Percentiles rank a stretch among this genome's conserved stretches.
Conservation (phyloP, 495 filamentous ascomycete species). For the Penicillium chermesinum region DNA sequence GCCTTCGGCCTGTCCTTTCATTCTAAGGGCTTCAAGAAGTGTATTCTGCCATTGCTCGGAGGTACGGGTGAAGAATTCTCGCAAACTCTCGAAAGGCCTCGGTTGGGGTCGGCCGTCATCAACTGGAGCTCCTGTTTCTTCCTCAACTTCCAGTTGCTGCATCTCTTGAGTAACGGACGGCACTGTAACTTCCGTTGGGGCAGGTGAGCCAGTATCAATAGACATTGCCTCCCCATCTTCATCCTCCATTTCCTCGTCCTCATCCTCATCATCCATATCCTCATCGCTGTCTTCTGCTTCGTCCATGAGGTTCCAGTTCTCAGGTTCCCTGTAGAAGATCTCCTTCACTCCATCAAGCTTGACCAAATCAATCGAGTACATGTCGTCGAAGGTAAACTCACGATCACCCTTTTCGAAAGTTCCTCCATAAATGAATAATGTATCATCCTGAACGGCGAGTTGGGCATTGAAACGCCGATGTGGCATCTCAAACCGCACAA, state of each 20-base stretch:
- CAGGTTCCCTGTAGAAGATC: constrained; percentile 75
- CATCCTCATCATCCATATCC: constrained; percentile 63
- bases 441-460: constrained; percentile 84
- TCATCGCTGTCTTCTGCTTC: constrained; percentile 61
- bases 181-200: constrained; percentile 33
- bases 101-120: constrained; percentile 46
- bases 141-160: constrained; percentile 56
- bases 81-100: constrained; percentile 86
- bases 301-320: constrained; percentile 76
- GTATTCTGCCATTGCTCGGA: constrained; percentile 86
- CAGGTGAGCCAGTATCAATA: constrained; percentile 31
- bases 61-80: constrained; percentile 88
- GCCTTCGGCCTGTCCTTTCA: constrained; percentile 45
- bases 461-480: constrained; percentile 85
- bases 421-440: constrained; percentile 87
- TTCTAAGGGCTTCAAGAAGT: constrained; percentile 62
- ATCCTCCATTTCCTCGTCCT: constrained; percentile 54
- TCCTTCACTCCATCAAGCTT: constrained; percentile 90
- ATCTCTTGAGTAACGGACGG: constrained; percentile 51
- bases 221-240: constrained; percentile 40
- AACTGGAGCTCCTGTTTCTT: constrained; percentile 39
- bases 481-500: constrained; percentile 68
- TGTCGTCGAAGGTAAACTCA: constrained; percentile 90
- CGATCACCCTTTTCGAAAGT: constrained; percentile 92
- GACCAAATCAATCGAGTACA: constrained; percentile 85